Conservation (phyloP, 2,329 filamentous ascomycete species). For the Colletotrichum incanum region DNA sequence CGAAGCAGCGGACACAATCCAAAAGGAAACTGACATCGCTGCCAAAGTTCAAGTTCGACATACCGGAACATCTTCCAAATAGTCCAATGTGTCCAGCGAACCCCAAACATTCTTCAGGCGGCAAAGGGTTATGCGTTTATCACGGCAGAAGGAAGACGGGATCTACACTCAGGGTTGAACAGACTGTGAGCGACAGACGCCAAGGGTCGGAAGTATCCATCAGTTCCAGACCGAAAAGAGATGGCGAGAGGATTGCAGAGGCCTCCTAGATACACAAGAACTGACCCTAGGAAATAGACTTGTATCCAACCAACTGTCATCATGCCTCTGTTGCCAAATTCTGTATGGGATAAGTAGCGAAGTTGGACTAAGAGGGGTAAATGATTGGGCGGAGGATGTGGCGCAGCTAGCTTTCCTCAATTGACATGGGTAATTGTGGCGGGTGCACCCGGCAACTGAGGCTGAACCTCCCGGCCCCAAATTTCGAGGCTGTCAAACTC, state of each 20-base stretch:
- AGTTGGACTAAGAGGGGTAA: too few relatives aligned
- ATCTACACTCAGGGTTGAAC: conserved; percentile 23
- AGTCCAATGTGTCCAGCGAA: conserved; percentile 69
- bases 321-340: not conserved
- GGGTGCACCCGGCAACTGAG: not conserved
- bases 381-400: not conserved
- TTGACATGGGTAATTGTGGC: not conserved
- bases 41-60: conserved; percentile 61
- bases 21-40: conserved; percentile 38
- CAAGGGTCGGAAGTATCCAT: conserved; percentile 41
- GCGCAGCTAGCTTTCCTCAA: not conserved
- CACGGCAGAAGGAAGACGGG: conserved; percentile 57
- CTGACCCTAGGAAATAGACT: not conserved
- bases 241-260: not conserved
- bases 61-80: conserved; percentile 66
- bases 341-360: not conserved
- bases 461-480: conserved; percentile 34
- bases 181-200: conserved; percentile 26
- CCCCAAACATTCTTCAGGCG: conserved; percentile 59
- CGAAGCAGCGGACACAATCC: conserved; percentile 46
- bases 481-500: conserved; percentile 27
- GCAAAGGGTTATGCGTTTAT: conserved; percentile 66
- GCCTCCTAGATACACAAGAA: not conserved
- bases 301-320: not conserved
- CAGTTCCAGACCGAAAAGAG: conserved; percentile 32